Evolutionary conservation across 139 green algal species (phyloP).

Genomic region (Spirogloea muscicola): DNA sequence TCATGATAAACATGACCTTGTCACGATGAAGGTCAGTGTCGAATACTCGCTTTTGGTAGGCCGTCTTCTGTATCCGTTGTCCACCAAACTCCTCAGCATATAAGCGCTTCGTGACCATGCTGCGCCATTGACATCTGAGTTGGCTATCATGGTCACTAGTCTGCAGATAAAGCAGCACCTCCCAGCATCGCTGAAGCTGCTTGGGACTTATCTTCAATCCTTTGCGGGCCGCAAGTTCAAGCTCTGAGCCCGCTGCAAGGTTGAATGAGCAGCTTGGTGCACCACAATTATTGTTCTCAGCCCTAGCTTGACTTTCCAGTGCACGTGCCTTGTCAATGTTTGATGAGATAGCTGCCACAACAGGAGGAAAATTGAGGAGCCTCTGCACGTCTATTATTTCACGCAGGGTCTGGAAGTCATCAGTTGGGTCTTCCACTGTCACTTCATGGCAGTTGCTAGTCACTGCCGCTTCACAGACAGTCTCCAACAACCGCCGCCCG

Average conservation of each 20-base stretch:
- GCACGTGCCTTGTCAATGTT: too few species aligned
- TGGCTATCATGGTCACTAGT: not conserved
- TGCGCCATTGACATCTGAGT: not conserved
- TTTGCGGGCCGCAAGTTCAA: not conserved
- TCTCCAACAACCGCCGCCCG: conserved; percentile 62
- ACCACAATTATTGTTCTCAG: too few species aligned
- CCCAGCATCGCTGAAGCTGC: conserved; percentile 21
- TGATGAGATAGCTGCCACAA: conserved; percentile 16
- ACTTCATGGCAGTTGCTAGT: conserved; percentile 61
- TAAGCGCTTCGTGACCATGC: not conserved
- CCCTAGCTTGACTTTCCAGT: too few species aligned
- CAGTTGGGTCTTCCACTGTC: conserved; percentile 82
- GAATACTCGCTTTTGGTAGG: conserved; percentile 5
- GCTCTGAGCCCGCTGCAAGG: too few species aligned
- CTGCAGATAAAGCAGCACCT: conserved; percentile 16
- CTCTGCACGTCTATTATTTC: conserved; percentile 21
- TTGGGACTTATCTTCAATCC: conserved; percentile 15
- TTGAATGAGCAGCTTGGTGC: too few species aligned
- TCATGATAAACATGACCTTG: conserved; percentile 26
- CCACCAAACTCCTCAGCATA: conserved; percentile 28
- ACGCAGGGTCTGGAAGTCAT: conserved; percentile 55
- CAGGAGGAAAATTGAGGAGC: conserved; percentile 22
- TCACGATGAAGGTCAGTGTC: conserved; percentile 7
- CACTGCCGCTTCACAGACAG: conserved; percentile 56
- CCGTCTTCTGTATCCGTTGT: not conserved